Percentiles rank a stretch among this genome's conserved stretches.
phyloP scores from a whole-genome alignment of 306 rosid genomes.

The peach (Prunus persica) region Prunus_persica_NCBIv2 NC_034015.1:17273501-17274000 shows the following conservation, averaged over 20 bases:
- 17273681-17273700: slow-evolving; percentile 33
- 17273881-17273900: background rate
- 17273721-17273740: slow-evolving; percentile 79
- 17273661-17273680: too few species aligned
- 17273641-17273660: background rate
- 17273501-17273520: too few species aligned
- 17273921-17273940: background rate
- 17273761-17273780: background rate
- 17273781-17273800: fast-evolving
- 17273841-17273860: too few species aligned
- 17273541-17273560: too few species aligned
- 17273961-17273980: slow-evolving; percentile 18
- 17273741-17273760: slow-evolving; percentile 74
- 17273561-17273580: too few species aligned
- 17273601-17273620: too few species aligned
- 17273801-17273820: fast-evolving
- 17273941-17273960: slow-evolving; percentile 68
- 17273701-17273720: slow-evolving; percentile 74
- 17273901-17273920: background rate
- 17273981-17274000: too few species aligned
- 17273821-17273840: too few species aligned
- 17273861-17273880: background rate
- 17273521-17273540: too few species aligned
- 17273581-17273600: too few species aligned
- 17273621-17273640: too few species aligned